Evolutionary conservation across 2,329 filamentous ascomycete species (phyloP).

Genomic region (Teratosphaeriaceae sp.): DNA sequence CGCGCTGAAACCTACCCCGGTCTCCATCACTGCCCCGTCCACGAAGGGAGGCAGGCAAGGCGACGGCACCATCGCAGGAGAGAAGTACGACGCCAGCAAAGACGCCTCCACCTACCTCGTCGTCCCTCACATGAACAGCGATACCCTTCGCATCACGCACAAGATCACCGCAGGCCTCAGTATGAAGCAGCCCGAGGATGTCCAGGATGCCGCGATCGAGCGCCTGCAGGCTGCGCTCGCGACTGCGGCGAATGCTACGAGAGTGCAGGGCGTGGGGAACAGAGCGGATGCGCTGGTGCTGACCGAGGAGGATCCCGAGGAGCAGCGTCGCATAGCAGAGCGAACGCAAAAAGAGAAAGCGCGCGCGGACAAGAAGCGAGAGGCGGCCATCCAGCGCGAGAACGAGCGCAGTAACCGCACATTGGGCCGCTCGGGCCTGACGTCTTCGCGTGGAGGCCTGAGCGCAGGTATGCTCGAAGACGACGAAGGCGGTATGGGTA

Average conservation of each 20-base stretch:
- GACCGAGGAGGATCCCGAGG: conserved; percentile 66
- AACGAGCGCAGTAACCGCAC: conserved; percentile 49
- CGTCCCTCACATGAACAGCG: conserved; percentile 61
- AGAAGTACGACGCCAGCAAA: conserved; percentile 58
- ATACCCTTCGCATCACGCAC: conserved; percentile 64
- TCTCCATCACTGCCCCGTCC: conserved; percentile 24
- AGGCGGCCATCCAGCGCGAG: conserved; percentile 60
- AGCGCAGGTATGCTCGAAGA: conserved; percentile 66
- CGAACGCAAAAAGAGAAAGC: conserved; percentile 50
- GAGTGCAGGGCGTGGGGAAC: conserved; percentile 41
- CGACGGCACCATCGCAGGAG: conserved; percentile 22
- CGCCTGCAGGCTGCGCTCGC: conserved; percentile 62
- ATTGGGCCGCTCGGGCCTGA: conserved; percentile 43
- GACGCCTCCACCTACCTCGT: conserved; percentile 73
- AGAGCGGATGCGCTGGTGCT: conserved; percentile 56
- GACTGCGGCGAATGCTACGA: conserved; percentile 52
- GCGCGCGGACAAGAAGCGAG: conserved; percentile 53
- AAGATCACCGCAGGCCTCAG: conserved; percentile 69
- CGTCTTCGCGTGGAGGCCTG: conserved; percentile 49
- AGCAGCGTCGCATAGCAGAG: conserved; percentile 67
- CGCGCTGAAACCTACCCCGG: conserved; percentile 44
- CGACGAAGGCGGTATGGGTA: conserved; percentile 31
- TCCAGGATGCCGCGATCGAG: conserved; percentile 65
- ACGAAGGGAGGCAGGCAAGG: conserved; percentile 28
- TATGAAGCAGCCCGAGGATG: conserved; percentile 59